phyloP scores from a whole-genome alignment of 2,329 filamentous ascomycete species.

The Monosporascus sp. region DNA sequence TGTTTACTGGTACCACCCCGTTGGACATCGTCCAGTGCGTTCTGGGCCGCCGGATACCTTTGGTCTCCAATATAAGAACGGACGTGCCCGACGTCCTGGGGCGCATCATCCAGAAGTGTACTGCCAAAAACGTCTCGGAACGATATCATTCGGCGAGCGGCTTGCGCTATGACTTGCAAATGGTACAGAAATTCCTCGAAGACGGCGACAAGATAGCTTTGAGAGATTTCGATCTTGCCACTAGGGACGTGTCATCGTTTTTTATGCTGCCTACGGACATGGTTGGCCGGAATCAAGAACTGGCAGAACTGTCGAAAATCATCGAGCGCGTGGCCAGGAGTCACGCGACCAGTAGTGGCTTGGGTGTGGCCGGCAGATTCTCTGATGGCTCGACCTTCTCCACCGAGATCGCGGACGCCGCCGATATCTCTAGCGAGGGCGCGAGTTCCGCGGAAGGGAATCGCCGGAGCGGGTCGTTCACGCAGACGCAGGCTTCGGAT shows the following conservation, averaged over 20 bases:
- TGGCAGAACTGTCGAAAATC: conserved; percentile 62
- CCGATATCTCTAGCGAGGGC: conserved; percentile 54
- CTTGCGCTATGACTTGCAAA: conserved; percentile 71
- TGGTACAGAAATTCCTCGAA: conserved; percentile 67
- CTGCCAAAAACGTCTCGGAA: conserved; percentile 78
- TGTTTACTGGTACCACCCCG: conserved; percentile 73
- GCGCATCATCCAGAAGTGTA: conserved; percentile 85
- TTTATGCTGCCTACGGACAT: conserved; percentile 79
- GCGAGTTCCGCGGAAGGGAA: conserved; percentile 52
- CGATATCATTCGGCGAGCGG: conserved; percentile 87
- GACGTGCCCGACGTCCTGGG: conserved; percentile 82
- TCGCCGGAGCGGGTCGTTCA: conserved; percentile 44
- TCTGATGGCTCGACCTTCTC: conserved; percentile 52
- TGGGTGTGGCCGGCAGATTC: conserved; percentile 37
- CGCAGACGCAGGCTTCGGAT: conserved; percentile 38
- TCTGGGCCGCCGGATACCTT: conserved; percentile 70
- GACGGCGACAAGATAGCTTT: conserved; percentile 69
- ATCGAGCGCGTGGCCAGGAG: conserved; percentile 71
- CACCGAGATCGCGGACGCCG: conserved; percentile 40
- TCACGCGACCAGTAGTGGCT: conserved; percentile 45
- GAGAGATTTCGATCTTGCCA: conserved; percentile 68
- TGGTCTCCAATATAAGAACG: conserved; percentile 68
- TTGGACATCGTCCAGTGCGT: conserved; percentile 91
- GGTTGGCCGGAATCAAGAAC: conserved; percentile 73
- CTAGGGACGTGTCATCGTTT: conserved; percentile 86